Conservation (phyloP, 805 yeast genomes). For the Saccharomycopsis sp. region DNA sequence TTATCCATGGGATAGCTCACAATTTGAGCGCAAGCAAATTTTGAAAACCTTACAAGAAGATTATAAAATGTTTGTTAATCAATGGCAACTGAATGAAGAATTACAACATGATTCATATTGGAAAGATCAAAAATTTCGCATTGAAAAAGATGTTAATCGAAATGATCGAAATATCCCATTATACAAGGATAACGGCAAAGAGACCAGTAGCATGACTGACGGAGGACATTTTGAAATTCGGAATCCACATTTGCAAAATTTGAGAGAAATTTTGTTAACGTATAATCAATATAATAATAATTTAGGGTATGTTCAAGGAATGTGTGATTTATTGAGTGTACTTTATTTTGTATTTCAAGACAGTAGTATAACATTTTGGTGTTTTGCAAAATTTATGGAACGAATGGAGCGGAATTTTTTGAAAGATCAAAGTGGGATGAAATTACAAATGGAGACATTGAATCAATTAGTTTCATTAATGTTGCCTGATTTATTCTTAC, state of each 20-base stretch:
- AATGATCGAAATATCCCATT: slow-evolving; percentile 76
- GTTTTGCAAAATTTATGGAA: slow-evolving; percentile 82
- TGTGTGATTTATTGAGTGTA: slow-evolving; percentile 91
- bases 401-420: slow-evolving; percentile 92
- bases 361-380: slow-evolving; percentile 81
- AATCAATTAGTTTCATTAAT: slow-evolving; percentile 84
- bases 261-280: slow-evolving; percentile 76
- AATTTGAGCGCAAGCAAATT: slow-evolving; percentile 57
- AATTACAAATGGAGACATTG: slow-evolving; percentile 74
- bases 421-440: slow-evolving; percentile 90
- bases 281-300: slow-evolving; percentile 78
- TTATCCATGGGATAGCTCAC: slow-evolving; percentile 82
- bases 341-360: slow-evolving; percentile 60
- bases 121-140: slow-evolving; percentile 83
- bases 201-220: slow-evolving; percentile 36
- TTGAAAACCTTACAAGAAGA: slow-evolving; percentile 48
- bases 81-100: slow-evolving; percentile 59
- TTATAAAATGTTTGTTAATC: slow-evolving; percentile 54
- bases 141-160: slow-evolving; percentile 88
- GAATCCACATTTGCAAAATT: slow-evolving; percentile 65
- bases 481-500: slow-evolving; percentile 79
- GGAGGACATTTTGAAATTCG: slow-evolving; percentile 44
- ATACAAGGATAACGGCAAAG: slow-evolving; percentile 41
- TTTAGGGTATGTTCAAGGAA: slow-evolving; percentile 95
- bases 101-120: slow-evolving; percentile 59